Base-by-base conservation (phyloP, 2,329 filamentous ascomycete species). In the Calonectria naviculata region DNA sequence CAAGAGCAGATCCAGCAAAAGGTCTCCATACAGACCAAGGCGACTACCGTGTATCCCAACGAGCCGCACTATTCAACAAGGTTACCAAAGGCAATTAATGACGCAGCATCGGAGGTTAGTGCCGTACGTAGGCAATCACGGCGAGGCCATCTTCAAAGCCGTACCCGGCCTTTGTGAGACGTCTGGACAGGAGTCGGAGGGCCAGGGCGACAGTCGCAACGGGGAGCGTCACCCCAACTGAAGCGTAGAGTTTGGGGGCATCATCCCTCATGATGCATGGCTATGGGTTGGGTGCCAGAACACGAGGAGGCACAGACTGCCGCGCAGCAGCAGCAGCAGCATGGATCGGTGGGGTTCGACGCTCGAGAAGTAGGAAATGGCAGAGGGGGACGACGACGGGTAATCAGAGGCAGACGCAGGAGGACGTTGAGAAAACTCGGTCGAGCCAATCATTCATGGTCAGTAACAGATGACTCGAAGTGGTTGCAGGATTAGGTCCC, bases 161-260 rank as follows among this genome's bases (percentile, higher is more conserved):
- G 70, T 76, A 78, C 24, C 73, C 74, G 38, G 72, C 67, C 46
- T 75, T 78, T 12, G 76, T 78, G 13, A 78, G 73, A 15, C 68
- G 75, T 13, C 76, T 68, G 19, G 76, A 65, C 19, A 75, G 13
- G 8, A 78, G 73, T 47, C 76, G 71, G 15, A 74, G 70, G 31
- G 62, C 46, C 10, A 78, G 46, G 10, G 73, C 67, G 62, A 73
- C 36, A 26, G 76, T 78, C 29, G 76, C 71, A 13, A 78, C 65
- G 36, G 73, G 73, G 31, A 77, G 60, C 0, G 75, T 77, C 58
- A 76, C 72, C 28, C 70, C 65, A 34, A 75, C 69, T 42, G 75
- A 60, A 54, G 68, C 74, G 72, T 77, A 76, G 69, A 58, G 13
- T 26, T 24, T 58, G n/a, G 52, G 52, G 34, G 31, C 3, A 28